A percentile compares a stretch with the other conserved stretches of the same genome.
Conservation (phyloP, 371 early-diverging fungal genomes). For the Mortierella sp. region DNA sequence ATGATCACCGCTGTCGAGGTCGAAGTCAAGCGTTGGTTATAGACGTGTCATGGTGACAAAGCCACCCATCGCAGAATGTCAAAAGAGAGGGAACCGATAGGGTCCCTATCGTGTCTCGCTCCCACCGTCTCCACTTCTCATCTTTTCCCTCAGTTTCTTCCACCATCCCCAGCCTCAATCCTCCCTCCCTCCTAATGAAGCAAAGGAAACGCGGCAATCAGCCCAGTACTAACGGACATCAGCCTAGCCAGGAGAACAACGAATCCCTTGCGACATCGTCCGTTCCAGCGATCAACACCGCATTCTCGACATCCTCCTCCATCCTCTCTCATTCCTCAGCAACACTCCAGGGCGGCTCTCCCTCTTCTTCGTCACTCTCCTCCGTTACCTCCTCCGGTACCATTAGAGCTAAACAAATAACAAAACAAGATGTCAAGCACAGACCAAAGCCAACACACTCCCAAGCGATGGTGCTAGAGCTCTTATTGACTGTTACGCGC, state of each 20-base stretch:
- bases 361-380: slow-evolving; percentile 11
- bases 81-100: no score
- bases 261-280: slow-evolving; percentile 11
- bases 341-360: background rate
- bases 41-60: no score
- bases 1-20: no score
- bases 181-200: slow-evolving; percentile 33
- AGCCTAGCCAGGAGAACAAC: background rate
- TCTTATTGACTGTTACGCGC: slow-evolving; percentile 52
- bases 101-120: background rate
- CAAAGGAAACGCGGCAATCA: slow-evolving; percentile 25
- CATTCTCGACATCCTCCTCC: slow-evolving; percentile 14
- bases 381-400: slow-evolving; percentile 5
- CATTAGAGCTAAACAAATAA: background rate
- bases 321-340: slow-evolving; percentile 6
- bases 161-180: background rate
- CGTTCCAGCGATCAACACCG: slow-evolving; percentile 1
- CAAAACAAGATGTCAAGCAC: slow-evolving; percentile 3
- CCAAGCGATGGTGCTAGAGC: slow-evolving; percentile 44
- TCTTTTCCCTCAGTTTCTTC: background rate
- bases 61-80: no score
- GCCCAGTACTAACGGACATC: slow-evolving; percentile 11
- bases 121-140: background rate
- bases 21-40: no score
- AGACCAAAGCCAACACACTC: slow-evolving; percentile 31